phyloP scores from a whole-genome alignment of 257 asterid genomes.

The Petunia secreta region DNA sequence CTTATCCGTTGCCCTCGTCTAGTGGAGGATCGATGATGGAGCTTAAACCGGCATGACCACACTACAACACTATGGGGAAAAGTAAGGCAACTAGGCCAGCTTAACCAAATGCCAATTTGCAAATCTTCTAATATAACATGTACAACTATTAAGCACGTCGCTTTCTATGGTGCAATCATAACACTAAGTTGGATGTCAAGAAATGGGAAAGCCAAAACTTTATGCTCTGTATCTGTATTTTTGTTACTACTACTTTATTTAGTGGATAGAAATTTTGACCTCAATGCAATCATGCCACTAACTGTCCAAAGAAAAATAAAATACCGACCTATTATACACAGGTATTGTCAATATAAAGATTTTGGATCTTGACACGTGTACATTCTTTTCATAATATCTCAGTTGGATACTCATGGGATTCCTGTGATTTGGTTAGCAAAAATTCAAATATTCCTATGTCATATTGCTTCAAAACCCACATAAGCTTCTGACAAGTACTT shows the following conservation, averaged over 20 bases:
- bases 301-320: background rate
- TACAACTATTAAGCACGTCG: background rate
- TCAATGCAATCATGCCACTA: background rate
- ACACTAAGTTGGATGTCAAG: background rate
- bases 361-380: background rate
- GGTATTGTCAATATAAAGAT: background rate
- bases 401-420: background rate
- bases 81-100: background rate
- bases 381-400: background rate
- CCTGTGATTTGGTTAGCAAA: background rate
- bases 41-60: background rate
- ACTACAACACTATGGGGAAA: background rate
- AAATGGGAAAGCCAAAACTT: background rate
- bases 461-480: background rate
- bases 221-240: background rate
- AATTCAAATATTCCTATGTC: background rate
- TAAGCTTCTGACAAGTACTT: background rate
- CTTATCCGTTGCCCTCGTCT: background rate
- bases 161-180: conserved; percentile 18
- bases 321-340: background rate
- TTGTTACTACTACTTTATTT: background rate
- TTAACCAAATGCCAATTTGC: background rate
- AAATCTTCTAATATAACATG: background rate
- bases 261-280: conserved; percentile 6
- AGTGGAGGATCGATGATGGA: conserved; percentile 12